Evolutionary conservation across 2,329 filamentous ascomycete genomes (phyloP).

Genomic region (Aspergillus aculeatinus): DNA sequence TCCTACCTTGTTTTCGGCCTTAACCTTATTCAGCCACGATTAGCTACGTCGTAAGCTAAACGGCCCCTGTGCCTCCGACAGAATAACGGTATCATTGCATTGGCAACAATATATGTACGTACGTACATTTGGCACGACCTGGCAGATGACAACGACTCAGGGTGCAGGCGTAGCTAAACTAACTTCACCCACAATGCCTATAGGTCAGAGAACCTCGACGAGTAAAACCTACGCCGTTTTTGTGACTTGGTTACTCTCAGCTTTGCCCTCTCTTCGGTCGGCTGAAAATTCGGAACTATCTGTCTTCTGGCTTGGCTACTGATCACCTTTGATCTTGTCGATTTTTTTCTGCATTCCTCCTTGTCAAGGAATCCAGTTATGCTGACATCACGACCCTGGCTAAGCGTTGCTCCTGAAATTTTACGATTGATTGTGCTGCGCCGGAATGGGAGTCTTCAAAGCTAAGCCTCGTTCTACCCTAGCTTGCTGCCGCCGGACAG

Average conservation of each 20-base stretch:
- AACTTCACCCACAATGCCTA: neutral
- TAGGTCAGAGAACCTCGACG: too few relatives aligned
- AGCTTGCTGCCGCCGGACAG: constrained; percentile 8
- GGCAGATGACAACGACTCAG: constrained; percentile 5
- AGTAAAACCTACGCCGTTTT: neutral
- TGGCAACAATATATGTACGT: neutral
- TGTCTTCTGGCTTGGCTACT: neutral
- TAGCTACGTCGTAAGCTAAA: constrained; percentile 5
- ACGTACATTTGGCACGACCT: neutral
- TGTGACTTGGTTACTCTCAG: neutral
- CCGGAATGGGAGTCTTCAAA: constrained; percentile 4
- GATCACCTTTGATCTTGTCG: constrained; percentile 1
- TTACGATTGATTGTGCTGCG: constrained; percentile 7
- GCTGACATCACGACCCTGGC: constrained; percentile 1
- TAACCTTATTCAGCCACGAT: constrained; percentile 4
- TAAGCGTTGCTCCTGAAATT: constrained; percentile 9
- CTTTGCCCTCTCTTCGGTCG: neutral
- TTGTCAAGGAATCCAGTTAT: constrained; percentile 3
- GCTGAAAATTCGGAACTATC: neutral
- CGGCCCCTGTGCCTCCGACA: constrained; percentile 4
- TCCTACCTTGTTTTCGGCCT: neutral
- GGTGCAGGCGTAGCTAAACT: neutral
- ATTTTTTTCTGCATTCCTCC: constrained; percentile 5
- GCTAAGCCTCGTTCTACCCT: constrained; percentile 12
- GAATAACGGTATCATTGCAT: constrained; percentile 15